phyloP scores from a whole-genome alignment of 2,329 filamentous ascomycete genomes.

The Colletotrichum costaricense region DNA sequence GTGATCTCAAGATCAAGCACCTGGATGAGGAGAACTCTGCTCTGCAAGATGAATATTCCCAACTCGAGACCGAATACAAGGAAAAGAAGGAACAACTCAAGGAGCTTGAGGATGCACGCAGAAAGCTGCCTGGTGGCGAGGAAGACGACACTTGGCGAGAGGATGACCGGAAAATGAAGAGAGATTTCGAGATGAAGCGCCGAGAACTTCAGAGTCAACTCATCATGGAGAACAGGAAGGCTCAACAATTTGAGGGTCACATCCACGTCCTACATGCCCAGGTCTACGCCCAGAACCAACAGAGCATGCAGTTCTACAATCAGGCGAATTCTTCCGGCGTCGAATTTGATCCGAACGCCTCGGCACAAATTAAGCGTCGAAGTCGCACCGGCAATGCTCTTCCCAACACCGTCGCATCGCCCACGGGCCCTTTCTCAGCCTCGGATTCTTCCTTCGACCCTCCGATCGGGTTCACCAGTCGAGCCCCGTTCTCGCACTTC shows the following conservation, averaged over 20 bases:
- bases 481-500: conserved; percentile 64
- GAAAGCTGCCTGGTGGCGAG: conserved; percentile 70
- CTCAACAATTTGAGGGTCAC: conserved; percentile 59
- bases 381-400: conserved; percentile 62
- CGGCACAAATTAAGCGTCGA: conserved; percentile 57
- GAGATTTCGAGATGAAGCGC: conserved; percentile 66
- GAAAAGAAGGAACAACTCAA: conserved; percentile 71
- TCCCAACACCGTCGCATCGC: conserved; percentile 55
- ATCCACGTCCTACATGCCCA: conserved; percentile 60
- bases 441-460: conserved; percentile 58
- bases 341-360: conserved; percentile 58
- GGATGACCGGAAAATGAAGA: conserved; percentile 61
- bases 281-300: conserved; percentile 54
- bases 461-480: conserved; percentile 64
- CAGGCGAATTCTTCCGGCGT: conserved; percentile 56
- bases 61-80: conserved; percentile 78
- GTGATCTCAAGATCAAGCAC: conserved; percentile 62
- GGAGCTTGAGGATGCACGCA: conserved; percentile 77
- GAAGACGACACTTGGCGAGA: conserved; percentile 69
- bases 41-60: conserved; percentile 72
- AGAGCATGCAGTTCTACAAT: conserved; percentile 56
- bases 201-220: conserved; percentile 64
- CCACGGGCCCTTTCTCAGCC: conserved; percentile 50
- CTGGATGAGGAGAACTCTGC: conserved; percentile 67
- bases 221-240: conserved; percentile 58